Evolutionary conservation across 768 basidiomycete genomes (phyloP), one percentile per base, ranked within the genome.

Genomic region (Lentinus brumalis): DNA sequence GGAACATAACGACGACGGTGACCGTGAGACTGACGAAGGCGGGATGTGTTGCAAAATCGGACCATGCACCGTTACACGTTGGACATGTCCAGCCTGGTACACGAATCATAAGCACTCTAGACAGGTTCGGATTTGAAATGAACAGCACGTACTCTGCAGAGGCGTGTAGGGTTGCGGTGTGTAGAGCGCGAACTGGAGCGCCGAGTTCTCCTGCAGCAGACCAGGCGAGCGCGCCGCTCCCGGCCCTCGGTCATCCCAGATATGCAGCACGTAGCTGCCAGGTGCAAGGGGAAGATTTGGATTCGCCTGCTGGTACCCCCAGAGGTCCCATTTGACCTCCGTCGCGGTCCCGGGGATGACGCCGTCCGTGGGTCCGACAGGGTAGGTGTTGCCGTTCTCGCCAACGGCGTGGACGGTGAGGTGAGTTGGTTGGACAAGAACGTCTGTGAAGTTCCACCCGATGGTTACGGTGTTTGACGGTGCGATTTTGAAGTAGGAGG

Each of bases 401-500:
- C 91, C 90, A 46, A 88, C 81, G 31, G 94, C 94, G 41, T 85
- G 85, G 62, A 96, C 80, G 14, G 94, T 96, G 61, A 96, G 82
- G 65, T 80, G 79, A 3, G 86, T 83, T 0, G 94, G 94, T 0
- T 83, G 86, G 44, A 79, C 83, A 65, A 89, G 76, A 44, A 98
- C 77, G 59, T 80, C 80, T 15, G 92, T 92, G 68, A 94, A 83
- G 75, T 93, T 94, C 96, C 94, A 97, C 11, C 82, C 95, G 72
- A 97, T 92, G 21, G 94, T 96, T 70, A 97, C 85, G 61, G 79
- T 76, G 64, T 92, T 82, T 52, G 78, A 79, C 1, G 78, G 76
- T 0, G 92, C 91, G 70, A 97, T 90, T 82, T 95, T 94, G 80
- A 86, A 96, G 79, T 86, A 96, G 26, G 92, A 91, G 3, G 89